A percentile compares a stretch with the other conserved stretches of the same genome.
Evolutionary conservation across 306 rosid species (phyloP).

Genomic region (Delonix regia): DNA sequence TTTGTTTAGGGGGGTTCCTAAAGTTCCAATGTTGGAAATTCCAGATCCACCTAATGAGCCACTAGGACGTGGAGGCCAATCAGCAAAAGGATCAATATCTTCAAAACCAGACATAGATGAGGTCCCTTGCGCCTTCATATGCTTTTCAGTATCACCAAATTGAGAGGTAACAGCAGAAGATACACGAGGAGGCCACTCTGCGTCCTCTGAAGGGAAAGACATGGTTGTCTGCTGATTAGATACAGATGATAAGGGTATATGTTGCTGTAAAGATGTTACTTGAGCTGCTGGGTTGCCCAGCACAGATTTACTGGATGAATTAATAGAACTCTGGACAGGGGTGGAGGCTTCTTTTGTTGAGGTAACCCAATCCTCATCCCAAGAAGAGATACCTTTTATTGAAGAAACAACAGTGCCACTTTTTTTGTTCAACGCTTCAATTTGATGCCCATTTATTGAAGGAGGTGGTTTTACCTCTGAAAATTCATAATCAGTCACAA

Average conservation of each 20-base stretch:
- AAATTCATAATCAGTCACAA: conserved; percentile 72
- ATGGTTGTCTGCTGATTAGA: conserved; percentile 62
- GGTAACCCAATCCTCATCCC: conserved; percentile 98
- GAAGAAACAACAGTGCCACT: conserved; percentile 46
- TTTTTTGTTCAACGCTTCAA: conserved; percentile 52
- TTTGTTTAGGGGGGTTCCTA: conserved; percentile 48
- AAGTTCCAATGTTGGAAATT: conserved; percentile 57
- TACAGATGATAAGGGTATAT: conserved; percentile 37
- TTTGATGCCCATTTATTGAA: conserved; percentile 55
- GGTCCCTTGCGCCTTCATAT: conserved; percentile 45
- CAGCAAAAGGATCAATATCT: conserved; percentile 80
- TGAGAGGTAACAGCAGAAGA: conserved; percentile 53
- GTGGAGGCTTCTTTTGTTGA: conserved; percentile 43
- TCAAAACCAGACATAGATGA: conserved; percentile 65
- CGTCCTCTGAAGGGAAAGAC: conserved; percentile 78
- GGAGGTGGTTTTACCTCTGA: conserved; percentile 62
- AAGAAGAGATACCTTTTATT: conserved; percentile 56
- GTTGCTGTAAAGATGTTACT: too few relatives aligned
- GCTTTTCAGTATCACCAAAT: conserved; percentile 60
- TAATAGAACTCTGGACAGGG: conserved; percentile 48
- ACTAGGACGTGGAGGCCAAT: conserved; percentile 89
- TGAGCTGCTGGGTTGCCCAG: too few relatives aligned
- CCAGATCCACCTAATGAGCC: conserved; percentile 56
- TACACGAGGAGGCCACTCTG: conserved; percentile 88
- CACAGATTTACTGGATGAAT: conserved; percentile 43